phyloP scores from a whole-genome alignment of 2,329 filamentous ascomycete genomes.

The Sordariomycetes sp. region DNA sequence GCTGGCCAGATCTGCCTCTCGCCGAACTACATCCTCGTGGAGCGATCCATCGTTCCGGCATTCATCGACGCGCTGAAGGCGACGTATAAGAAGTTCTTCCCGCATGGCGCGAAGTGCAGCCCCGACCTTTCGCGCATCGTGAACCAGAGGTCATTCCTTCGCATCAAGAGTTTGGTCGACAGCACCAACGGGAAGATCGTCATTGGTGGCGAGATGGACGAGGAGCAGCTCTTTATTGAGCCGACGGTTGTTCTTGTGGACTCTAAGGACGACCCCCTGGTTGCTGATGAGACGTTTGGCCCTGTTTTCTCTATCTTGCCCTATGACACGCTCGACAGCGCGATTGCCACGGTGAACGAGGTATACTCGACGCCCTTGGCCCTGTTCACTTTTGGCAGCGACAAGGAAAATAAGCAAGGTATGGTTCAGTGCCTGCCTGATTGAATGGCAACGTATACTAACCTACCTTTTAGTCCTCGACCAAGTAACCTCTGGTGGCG shows the following conservation, averaged over 20 bases:
- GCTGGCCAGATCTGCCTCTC: conserved; percentile 86
- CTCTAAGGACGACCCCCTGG: conserved; percentile 59
- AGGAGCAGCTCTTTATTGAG: conserved; percentile 70
- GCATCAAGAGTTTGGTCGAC: conserved; percentile 88
- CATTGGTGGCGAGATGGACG: conserved; percentile 73
- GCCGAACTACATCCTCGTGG: conserved; percentile 84
- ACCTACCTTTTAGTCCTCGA: conserved; percentile 34
- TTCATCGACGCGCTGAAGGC: conserved; percentile 66
- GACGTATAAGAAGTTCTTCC: conserved; percentile 67
- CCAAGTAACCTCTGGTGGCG: conserved; percentile 54
- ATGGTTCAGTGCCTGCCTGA: conserved; percentile 13
- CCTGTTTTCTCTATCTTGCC: conserved; percentile 79
- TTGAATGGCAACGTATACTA: background rate
- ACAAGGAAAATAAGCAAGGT: conserved; percentile 65
- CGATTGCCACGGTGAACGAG: conserved; percentile 67
- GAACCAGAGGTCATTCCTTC: conserved; percentile 65
- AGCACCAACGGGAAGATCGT: conserved; percentile 71
- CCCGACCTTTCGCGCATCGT: conserved; percentile 70
- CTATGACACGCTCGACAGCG: conserved; percentile 69
- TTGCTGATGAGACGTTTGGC: conserved; percentile 80
- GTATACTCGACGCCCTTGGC: conserved; percentile 75
- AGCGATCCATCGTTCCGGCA: conserved; percentile 55
- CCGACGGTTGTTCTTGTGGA: conserved; percentile 84
- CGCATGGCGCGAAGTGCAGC: conserved; percentile 65
- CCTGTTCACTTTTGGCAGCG: conserved; percentile 74